Base-by-base conservation (phyloP, 257 asterid genomes). In the Asclepias syriaca region DNA sequence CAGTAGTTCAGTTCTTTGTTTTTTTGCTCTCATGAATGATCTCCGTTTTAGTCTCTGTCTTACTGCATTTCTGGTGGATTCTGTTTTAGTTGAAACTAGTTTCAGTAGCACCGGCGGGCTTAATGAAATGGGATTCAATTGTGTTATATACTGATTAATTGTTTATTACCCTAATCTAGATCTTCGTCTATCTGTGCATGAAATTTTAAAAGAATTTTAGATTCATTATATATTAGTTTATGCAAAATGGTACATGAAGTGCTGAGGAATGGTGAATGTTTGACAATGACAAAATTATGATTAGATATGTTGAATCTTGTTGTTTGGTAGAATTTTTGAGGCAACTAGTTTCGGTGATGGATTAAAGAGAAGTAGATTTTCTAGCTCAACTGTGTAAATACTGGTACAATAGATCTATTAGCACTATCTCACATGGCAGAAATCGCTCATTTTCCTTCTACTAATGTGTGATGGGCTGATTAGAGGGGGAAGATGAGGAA, bases 231-330 rank as follows among this genome's bases (percentile, higher is more conserved):
- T 34, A 58, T 24, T 58, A 24, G 37, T 58, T 27, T 58, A 11
- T 22, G 39, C 16, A 58, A 58, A 58, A 58, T 22, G 64, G 64
- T 58, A 22, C 11, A 58, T 58, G 39, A 37, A 11, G 37, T 58
- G 15, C 32, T 56, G 4, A 54, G 19, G 2, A 24, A 16, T 22
- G 37, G 64, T 24, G 5, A 58, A 24, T 19, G 27, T 54, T 19
- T 54, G 59, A n/a, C 59, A n/a, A 54, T 54, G 59, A n/a, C 59
- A n/a, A 54, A n/a, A 54, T 24, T 54, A 54, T 54, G 59, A 27
- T 54, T 54, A 54, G 27, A 54, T 58, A 24, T 58, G 64, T 24
- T 22, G 6, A 9, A 14, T 15, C 46, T 5, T 5, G 46, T 15
- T 15, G 2, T 61, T 16, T 21, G 48, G 22, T 34, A 2, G 46